Base-by-base conservation (phyloP, 2,329 filamentous ascomycete genomes). In the Delphinella strobiligena region DNA sequence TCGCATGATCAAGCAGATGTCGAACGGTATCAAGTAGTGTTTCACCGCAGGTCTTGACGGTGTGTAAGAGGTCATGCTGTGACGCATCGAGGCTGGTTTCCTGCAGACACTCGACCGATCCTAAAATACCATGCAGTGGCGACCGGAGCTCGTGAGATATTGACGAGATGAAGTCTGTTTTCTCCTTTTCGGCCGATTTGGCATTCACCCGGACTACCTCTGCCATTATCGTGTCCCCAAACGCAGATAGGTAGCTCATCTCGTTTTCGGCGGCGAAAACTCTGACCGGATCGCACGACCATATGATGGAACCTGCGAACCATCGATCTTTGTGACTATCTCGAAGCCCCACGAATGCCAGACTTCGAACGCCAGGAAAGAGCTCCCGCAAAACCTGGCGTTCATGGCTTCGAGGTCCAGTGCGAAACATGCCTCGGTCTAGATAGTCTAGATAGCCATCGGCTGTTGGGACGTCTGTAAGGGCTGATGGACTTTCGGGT, bases 271-370 rank as follows among this genome's bases (percentile, higher is more conserved):
- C 55, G 4, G 59, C 58, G 30, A 67, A 58, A n/a, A 66, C 56
- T 4, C 60, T 56, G 5, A 63, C 54, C 5, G 61, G 51, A 7
- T 59, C 67, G 34, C 67, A 67, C 19, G 68, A 68, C 38, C 64
- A 68, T 4, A 64, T 58, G 16, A 67, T 44, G n/a, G 47, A 65
- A 58, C 66, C 67, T 64, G 46, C 69, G 54, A 32, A 55, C 54
- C 54, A 58, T 5, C 53, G 45, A 16, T 53, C 49, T 19, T 51
- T 42, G 10, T 61, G 62, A 12, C 64, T 61, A 47, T 74, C 70
- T 67, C 68, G 74, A 10, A 73, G 51, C 0, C 69, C 69, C 3
- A 71, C 55, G 31, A 74, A 66, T 4, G 70, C 57, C 3, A 74
- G 54, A 36, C 67, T 67, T 1, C 60, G 56, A 3, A 62, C 62